Evolutionary conservation across 352 stramenopile species (phyloP).

Genomic region (Phytopythium montanum): DNA sequence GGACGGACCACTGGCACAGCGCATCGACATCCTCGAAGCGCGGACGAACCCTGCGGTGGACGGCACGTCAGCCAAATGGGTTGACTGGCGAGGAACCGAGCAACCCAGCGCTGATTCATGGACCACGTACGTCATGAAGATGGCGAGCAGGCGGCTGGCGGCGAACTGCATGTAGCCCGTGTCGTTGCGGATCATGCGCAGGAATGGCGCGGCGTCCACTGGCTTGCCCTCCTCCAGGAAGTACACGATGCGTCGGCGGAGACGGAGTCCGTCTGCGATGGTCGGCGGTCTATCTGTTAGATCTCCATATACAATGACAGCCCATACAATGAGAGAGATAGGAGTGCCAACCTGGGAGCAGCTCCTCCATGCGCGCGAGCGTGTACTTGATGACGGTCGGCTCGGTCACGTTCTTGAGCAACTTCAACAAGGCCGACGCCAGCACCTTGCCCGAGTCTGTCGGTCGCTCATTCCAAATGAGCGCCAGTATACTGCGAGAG

Average conservation of each 20-base stretch:
- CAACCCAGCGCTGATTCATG: too few species aligned
- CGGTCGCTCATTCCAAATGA: not conserved
- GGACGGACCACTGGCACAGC: slow-evolving; percentile 73
- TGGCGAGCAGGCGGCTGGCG: slow-evolving; percentile 70
- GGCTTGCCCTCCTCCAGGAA: slow-evolving; percentile 73
- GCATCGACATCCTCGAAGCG: slow-evolving; percentile 78
- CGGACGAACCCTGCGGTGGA: slow-evolving; percentile 49
- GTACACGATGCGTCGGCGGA: slow-evolving; percentile 75
- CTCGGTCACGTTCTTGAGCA: slow-evolving; percentile 88
- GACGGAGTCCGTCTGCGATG: slow-evolving; percentile 59
- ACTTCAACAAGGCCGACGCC: slow-evolving; percentile 66
- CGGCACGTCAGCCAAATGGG: not conserved
- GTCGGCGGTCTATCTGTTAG: not conserved
- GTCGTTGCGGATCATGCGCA: slow-evolving; percentile 82
- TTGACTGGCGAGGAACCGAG: not conserved
- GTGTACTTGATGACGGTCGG: slow-evolving; percentile 85
- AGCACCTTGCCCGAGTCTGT: slow-evolving; percentile 61
- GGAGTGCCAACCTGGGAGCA: slow-evolving; percentile 50
- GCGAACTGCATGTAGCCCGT: slow-evolving; percentile 85
- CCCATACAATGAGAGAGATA: not conserved
- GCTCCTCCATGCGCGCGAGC: slow-evolving; percentile 83
- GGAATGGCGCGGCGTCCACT: slow-evolving; percentile 74
- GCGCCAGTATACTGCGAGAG: too few species aligned
- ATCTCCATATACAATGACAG: not conserved
- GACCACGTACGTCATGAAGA: slow-evolving; percentile 70